These are phyloP conservation scores for Polysphondylium violaceum DNA, from an alignment of 78 protist species.

Conservation along the genomic window DNA sequence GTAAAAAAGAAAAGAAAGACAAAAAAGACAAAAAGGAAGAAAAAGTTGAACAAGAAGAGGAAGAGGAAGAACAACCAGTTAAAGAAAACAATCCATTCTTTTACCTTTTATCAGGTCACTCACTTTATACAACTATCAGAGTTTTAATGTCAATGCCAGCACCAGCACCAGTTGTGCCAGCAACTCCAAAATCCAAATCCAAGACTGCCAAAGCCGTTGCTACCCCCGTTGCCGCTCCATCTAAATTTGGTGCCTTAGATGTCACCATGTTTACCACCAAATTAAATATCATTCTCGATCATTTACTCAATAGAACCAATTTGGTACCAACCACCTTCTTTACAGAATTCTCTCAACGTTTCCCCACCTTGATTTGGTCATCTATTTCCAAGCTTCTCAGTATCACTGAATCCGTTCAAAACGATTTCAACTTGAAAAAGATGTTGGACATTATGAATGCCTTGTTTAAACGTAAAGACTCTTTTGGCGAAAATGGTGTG, in stretches of 20 bases:
- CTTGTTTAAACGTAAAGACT: conserved; percentile 11
- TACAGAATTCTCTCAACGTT: conserved; percentile 48
- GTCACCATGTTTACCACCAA: neutral
- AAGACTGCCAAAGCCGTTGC: neutral
- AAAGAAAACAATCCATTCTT: conserved; percentile 38
- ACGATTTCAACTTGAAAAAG: conserved; percentile 34
- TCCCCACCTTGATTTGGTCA: conserved; percentile 24
- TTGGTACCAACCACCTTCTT: conserved; percentile 30
- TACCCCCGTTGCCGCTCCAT: neutral
- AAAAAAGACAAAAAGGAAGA: neutral
- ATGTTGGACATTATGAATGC: conserved; percentile 8
- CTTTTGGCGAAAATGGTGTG: neutral
- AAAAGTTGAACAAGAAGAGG: neutral
- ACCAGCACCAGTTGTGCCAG: neutral
- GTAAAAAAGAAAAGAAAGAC: neutral
- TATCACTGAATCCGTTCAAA: neutral
- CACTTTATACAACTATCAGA: conserved; percentile 27
- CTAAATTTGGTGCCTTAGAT: conserved; percentile 26
- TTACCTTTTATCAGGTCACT: conserved; percentile 54
- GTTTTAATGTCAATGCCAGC: conserved; percentile 19
- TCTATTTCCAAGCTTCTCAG: conserved; percentile 13
- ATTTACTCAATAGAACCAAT: conserved; percentile 20
- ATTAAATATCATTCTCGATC: conserved; percentile 4
- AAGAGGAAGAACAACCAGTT: neutral
- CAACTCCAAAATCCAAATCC: neutral